Evolutionary conservation across 192 early-diverging fungal species (phyloP), one percentile per base, ranked within the genome.

Genomic region (Jimgerdemannia lactiflua): DNA sequence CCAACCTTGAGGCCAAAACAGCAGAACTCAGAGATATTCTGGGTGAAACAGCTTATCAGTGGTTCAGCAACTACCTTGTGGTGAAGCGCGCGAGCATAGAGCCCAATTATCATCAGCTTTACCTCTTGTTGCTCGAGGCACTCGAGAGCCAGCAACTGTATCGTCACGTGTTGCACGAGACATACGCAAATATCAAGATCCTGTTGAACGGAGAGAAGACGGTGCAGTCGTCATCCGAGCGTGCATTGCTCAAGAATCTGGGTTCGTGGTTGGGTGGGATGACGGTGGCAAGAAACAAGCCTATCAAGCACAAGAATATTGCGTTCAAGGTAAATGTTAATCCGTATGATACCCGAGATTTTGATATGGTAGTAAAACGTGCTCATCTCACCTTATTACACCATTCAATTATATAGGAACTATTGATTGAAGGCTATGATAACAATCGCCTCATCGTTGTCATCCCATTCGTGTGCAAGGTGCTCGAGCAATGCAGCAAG

Each of bases 401-500:
- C 29, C 39, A 11, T 40, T 29, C 42, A 42, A 11, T 8, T 69
- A 18, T n/a, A 67, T 80, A 93, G 91, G 94, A 95, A 72, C 79
- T 99, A 7, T 76, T 99, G 67, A 83, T 98, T 70, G 94, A 99
- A 85, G 98, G 98, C 3, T 98, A 92, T 78, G 92, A 92, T 74
- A 88, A 85, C 49, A 90, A 92, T 67, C 83, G 96, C 18, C 85
- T 99, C 42, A 95, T 97, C 85, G 95, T 98, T 17, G 97, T 95
- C 4, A 98, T 99, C 72, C 98, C 98, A 43, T 99, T 99, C 78
- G 95, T 97, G 8, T 99, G 98, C 87, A 98, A 98, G 82, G 94
- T 98, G 0, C 84, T 99, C 67, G 96, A 98, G 75, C 96, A 97
- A 80, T 90, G 92, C 67, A 86, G 86, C 39, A 87, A 88, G 64